Conservation (phyloP, 2,329 filamentous ascomycete genomes). For the Aspergillus eucalypticola region DNA sequence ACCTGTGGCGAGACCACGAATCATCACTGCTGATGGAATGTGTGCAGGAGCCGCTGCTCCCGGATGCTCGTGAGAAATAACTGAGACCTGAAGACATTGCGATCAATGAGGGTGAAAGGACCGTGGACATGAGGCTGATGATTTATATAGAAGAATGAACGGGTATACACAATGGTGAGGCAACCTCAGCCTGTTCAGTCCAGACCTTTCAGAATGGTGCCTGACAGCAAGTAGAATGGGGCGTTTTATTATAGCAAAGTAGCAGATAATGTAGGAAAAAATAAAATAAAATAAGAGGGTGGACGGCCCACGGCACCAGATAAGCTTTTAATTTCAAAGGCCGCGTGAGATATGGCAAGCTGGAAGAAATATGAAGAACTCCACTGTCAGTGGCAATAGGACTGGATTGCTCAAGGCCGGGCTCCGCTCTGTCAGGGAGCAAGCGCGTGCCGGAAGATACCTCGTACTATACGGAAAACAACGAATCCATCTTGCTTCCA, state of each 20-base stretch:
- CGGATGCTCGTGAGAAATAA: slow-evolving; percentile 32
- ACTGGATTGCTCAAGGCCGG: slow-evolving; percentile 8
- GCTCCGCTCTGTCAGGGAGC: slow-evolving; percentile 18
- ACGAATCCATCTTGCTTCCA: slow-evolving; percentile 12
- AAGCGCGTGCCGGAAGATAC: slow-evolving; percentile 18
- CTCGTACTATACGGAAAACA: slow-evolving; percentile 18
- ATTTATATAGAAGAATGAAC: slow-evolving; percentile 1
- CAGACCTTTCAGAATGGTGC: slow-evolving; percentile 5
- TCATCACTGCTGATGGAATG: slow-evolving; percentile 34
- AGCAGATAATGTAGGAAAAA: not conserved
- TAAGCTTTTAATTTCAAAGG: slow-evolving; percentile 19
- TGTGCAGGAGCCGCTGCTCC: slow-evolving; percentile 31
- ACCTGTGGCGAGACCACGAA: slow-evolving; percentile 38
- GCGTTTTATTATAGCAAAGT: slow-evolving; percentile 8
- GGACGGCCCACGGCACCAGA: slow-evolving; percentile 15
- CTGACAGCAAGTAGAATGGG: slow-evolving; percentile 9
- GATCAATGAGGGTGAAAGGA: slow-evolving; percentile 30
- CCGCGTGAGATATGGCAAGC: slow-evolving; percentile 17
- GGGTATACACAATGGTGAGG: not conserved
- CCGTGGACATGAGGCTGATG: slow-evolving; percentile 33
- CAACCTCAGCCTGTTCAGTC: not conserved
- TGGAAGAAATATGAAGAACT: slow-evolving; percentile 14
- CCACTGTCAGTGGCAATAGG: slow-evolving; percentile 16
- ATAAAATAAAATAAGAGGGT: not conserved
- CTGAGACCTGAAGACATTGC: slow-evolving; percentile 33